Evolutionary conservation across 2,329 filamentous ascomycete species (phyloP).

Genomic region (Diaporthe citri): DNA sequence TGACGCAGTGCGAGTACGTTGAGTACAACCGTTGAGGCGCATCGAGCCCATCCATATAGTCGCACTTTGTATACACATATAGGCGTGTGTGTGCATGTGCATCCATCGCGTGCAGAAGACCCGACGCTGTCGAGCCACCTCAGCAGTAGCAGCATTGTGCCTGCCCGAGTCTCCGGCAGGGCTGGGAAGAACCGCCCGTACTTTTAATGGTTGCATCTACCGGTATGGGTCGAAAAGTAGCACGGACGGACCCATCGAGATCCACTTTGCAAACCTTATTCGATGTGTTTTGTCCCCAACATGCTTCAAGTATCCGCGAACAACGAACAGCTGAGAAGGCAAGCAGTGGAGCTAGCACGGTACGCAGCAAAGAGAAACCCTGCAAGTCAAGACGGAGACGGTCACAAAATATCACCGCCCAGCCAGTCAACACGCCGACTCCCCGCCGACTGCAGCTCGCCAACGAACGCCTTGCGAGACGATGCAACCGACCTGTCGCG

Average conservation of each 20-base stretch:
- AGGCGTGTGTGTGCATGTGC: neutral
- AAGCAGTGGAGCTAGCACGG: neutral
- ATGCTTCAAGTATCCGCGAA: neutral
- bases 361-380: neutral
- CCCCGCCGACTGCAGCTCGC: neutral
- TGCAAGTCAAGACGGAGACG: neutral
- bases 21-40: neutral
- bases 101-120: neutral
- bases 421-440: neutral
- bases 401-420: neutral
- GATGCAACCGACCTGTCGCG: neutral
- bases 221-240: neutral
- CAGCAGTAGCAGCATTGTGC: neutral
- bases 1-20: neutral
- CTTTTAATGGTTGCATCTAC: constrained; percentile 4
- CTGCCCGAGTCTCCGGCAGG: constrained; percentile 17
- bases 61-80: neutral
- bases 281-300: neutral
- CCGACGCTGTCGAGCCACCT: neutral
- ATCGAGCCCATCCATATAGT: neutral
- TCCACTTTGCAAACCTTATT: constrained; percentile 20
- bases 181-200: constrained; percentile 10
- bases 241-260: constrained; percentile 4
- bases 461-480: neutral
- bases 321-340: neutral